Percentiles rank a stretch among this genome's conserved stretches.
Evolutionary conservation across 2,329 filamentous ascomycete genomes (phyloP).

Genomic region (Penicillium hordei): DNA sequence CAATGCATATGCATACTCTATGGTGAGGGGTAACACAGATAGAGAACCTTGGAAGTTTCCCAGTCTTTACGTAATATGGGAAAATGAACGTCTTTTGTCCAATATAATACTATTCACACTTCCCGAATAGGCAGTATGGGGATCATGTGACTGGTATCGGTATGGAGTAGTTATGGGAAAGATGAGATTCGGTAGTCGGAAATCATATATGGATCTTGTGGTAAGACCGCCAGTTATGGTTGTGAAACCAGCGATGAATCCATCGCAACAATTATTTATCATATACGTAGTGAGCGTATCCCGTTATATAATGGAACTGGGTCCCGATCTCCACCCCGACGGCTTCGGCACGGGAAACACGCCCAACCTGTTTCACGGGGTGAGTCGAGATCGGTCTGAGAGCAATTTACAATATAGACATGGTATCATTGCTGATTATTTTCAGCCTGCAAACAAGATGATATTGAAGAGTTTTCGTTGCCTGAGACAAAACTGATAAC

Average conservation of each 20-base stretch:
- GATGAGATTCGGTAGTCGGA: too few relatives aligned
- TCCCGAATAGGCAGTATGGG: too few relatives aligned
- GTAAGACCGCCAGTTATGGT: too few relatives aligned
- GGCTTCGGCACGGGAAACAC: slow-evolving; percentile 1
- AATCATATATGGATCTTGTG: too few relatives aligned
- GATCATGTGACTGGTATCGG: too few relatives aligned
- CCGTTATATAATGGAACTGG: neutral
- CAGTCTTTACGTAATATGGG: too few relatives aligned
- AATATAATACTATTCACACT: too few relatives aligned
- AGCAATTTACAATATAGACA: neutral
- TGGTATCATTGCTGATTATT: neutral
- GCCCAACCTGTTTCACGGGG: neutral
- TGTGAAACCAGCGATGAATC: neutral
- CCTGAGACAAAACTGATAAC: slow-evolving; percentile 11
- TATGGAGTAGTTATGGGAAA: too few relatives aligned
- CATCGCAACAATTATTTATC: neutral
- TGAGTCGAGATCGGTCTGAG: neutral
- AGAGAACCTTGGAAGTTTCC: too few relatives aligned
- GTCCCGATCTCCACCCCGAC: slow-evolving; percentile 1
- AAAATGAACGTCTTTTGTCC: too few relatives aligned
- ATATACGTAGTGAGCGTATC: neutral
- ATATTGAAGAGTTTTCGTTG: slow-evolving; percentile 1
- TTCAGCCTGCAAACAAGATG: neutral
- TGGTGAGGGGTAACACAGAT: too few relatives aligned
- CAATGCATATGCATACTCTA: too few relatives aligned